Evolutionary conservation across 257 asterid genomes (phyloP).

Genomic region (Primulina huaijiensis): DNA sequence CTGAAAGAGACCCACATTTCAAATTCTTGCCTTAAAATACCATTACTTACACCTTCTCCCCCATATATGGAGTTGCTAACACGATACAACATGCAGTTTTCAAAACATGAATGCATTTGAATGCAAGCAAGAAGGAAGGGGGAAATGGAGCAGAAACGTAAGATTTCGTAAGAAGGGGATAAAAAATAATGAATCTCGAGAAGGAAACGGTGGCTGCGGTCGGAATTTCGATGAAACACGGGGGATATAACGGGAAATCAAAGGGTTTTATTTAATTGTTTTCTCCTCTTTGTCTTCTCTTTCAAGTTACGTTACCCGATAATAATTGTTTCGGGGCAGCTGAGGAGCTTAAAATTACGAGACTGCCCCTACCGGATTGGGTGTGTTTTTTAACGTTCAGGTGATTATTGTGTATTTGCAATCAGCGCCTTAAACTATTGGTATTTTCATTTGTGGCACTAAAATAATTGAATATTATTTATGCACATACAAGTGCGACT

Average conservation of each 20-base stretch:
- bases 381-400: neutral
- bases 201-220: conserved; percentile 30
- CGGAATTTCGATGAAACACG: conserved; percentile 34
- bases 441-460: neutral
- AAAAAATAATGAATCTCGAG: conserved; percentile 27
- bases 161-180: conserved; percentile 18
- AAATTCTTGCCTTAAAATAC: conserved; percentile 9
- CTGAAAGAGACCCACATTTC: conserved; percentile 39
- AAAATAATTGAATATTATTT: too few relatives aligned
- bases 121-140: conserved; percentile 25
- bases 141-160: conserved; percentile 22
- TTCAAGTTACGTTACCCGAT: neutral
- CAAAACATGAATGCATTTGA: conserved; percentile 7
- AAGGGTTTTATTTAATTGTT: neutral
- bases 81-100: conserved; percentile 13
- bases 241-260: conserved; percentile 27
- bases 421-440: neutral
- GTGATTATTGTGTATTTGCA: neutral
- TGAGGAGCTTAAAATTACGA: neutral
- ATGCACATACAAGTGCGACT: neutral
- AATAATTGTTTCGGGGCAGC: neutral
- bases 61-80: conserved; percentile 15
- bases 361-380: neutral
- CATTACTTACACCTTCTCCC: conserved; percentile 6
- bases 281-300: conserved; percentile 2